Conservation (phyloP, 306 rosid species). For the Prunus fruticosa region DNA sequence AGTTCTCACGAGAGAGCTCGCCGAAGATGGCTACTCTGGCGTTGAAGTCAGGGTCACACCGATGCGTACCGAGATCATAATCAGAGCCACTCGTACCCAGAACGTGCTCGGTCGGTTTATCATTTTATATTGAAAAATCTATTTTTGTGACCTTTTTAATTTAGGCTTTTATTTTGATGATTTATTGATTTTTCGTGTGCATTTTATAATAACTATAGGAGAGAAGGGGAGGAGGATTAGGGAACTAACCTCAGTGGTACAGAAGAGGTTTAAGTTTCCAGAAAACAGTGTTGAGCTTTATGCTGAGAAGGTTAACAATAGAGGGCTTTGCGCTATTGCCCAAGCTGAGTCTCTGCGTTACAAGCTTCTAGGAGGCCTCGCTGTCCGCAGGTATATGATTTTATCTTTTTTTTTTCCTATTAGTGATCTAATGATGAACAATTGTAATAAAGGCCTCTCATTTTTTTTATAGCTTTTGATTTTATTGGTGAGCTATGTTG, state of each 20-base stretch:
- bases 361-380: constrained; percentile 78
- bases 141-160: neutral
- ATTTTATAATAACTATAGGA: constrained; percentile 22
- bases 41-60: constrained; percentile 81
- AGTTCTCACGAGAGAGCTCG: constrained; percentile 71
- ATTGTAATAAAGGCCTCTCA: neutral
- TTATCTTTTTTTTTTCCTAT: neutral
- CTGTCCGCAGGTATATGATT: constrained; percentile 50
- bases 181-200: neutral
- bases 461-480: too few relatives aligned
- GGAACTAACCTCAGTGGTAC: constrained; percentile 70
- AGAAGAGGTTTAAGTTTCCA: constrained; percentile 71
- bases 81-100: constrained; percentile 58
- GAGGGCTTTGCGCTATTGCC: constrained; percentile 65
- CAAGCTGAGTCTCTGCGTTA: constrained; percentile 76
- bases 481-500: neutral
- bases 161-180: neutral
- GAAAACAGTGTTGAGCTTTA: constrained; percentile 76
- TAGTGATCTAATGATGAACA: neutral
- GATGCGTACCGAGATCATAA: constrained; percentile 68
- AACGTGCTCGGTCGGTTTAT: constrained; percentile 44
- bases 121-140: neutral
- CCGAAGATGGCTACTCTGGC: constrained; percentile 77
- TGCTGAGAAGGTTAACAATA: constrained; percentile 74
- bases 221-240: constrained; percentile 77